Evolutionary conservation across 345 rosid genomes (phyloP).

Genomic region (Bruguiera parviflora): DNA sequence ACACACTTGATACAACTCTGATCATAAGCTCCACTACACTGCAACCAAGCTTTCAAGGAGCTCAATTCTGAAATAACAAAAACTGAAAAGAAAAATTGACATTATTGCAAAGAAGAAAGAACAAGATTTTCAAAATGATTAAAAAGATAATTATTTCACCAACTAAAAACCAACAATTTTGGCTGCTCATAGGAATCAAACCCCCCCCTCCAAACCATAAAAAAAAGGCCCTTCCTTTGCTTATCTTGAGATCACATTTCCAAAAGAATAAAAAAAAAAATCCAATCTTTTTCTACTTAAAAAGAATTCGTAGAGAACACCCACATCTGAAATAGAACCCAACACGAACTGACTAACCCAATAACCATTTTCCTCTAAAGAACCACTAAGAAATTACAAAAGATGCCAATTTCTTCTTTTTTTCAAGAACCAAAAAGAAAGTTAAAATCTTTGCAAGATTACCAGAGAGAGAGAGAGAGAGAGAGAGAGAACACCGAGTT

Average conservation of each 20-base stretch:
- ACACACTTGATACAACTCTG: conserved; percentile 14
- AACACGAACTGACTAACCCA: conserved; percentile 5
- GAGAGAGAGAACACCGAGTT: conserved; percentile 5
- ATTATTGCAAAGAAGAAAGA: not conserved
- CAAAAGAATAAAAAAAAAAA: too few species aligned
- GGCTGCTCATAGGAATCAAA: too few species aligned
- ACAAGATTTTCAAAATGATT: not conserved
- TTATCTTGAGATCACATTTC: too few species aligned
- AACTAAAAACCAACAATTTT: too few species aligned
- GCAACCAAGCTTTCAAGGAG: conserved; percentile 30
- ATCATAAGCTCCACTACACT: conserved; percentile 23
- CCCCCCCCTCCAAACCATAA: too few species aligned
- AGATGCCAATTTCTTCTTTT: conserved; percentile 2
- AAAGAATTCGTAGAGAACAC: not conserved
- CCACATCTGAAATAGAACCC: conserved; percentile 1
- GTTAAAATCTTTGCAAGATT: not conserved
- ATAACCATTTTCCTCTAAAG: conserved; percentile 5
- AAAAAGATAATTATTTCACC: too few species aligned
- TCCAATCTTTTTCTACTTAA: too few species aligned
- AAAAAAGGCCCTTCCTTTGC: too few species aligned
- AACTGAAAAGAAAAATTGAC: not conserved
- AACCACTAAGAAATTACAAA: not conserved
- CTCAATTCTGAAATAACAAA: conserved; percentile 34
- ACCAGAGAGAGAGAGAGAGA: conserved; percentile 17
- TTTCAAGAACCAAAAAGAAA: conserved; percentile 21